Conservation (phyloP, 768 basidiomycete species). For the Tephrocybe sp. region DNA sequence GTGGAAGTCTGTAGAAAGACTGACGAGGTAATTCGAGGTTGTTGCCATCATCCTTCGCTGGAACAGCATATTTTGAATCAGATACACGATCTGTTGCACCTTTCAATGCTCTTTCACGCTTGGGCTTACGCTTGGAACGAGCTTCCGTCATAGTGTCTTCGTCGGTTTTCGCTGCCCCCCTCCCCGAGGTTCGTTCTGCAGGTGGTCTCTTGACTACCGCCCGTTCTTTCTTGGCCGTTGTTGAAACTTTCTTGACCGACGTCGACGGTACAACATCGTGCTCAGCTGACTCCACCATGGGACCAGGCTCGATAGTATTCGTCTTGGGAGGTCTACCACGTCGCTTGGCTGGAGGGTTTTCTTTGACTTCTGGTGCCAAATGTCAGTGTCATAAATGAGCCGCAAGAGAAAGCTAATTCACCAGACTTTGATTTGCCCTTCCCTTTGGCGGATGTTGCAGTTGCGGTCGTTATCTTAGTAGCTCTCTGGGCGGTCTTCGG, state of each 20-base stretch:
- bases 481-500: conserved; percentile 1
- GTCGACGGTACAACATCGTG: neutral
- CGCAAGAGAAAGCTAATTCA: neutral
- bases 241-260: neutral
- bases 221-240: conserved; percentile 4
- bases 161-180: neutral
- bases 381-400: neutral
- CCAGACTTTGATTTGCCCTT: conserved; percentile 12
- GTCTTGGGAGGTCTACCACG: conserved; percentile 16
- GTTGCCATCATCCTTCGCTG: neutral
- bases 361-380: neutral
- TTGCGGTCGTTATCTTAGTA: neutral
- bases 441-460: conserved; percentile 1
- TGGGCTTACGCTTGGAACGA: neutral
- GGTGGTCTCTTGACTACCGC: too few species aligned
- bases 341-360: conserved; percentile 14
- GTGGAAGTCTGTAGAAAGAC: neutral
- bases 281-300: neutral
- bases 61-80: neutral
- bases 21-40: neutral
- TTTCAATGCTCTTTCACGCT: neutral
- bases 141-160: neutral
- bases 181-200: neutral
- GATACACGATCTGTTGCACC: neutral
- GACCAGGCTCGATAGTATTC: neutral